These are phyloP conservation scores for Talaromyces adpressus DNA, from an alignment of 495 filamentous ascomycete genomes.

Conservation along the genomic window DNA sequence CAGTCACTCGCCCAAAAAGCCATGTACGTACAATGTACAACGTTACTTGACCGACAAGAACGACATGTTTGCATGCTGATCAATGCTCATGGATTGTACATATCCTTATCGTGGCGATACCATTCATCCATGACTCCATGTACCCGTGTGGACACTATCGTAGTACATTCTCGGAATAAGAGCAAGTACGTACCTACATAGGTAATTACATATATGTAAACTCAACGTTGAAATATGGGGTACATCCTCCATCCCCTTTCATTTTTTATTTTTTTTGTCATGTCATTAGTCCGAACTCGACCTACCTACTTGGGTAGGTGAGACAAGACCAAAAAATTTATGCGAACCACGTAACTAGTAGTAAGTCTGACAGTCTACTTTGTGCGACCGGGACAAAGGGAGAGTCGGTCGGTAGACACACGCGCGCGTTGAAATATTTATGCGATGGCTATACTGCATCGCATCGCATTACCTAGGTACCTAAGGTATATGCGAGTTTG, in stretches of 20 bases:
- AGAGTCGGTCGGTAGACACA: not conserved
- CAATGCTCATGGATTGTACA: not conserved
- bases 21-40: too few species aligned
- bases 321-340: not conserved
- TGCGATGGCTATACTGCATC: too few species aligned
- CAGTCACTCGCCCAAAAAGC: not conserved
- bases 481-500: not conserved
- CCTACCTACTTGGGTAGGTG: not conserved
- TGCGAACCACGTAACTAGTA: not conserved
- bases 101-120: not conserved
- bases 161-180: not conserved
- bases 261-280: not conserved
- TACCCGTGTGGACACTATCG: too few species aligned
- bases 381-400: not conserved
- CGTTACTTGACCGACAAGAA: too few species aligned
- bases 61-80: not conserved
- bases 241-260: not conserved
- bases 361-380: not conserved
- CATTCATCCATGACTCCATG: not conserved
- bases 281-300: not conserved
- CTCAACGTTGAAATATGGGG: not conserved
- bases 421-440: too few species aligned
- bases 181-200: too few species aligned
- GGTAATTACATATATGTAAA: not conserved
- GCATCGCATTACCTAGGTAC: too few species aligned